Evolutionary conservation across 2,329 filamentous ascomycete genomes (phyloP).

Genomic region (Talaromyces sp.): DNA sequence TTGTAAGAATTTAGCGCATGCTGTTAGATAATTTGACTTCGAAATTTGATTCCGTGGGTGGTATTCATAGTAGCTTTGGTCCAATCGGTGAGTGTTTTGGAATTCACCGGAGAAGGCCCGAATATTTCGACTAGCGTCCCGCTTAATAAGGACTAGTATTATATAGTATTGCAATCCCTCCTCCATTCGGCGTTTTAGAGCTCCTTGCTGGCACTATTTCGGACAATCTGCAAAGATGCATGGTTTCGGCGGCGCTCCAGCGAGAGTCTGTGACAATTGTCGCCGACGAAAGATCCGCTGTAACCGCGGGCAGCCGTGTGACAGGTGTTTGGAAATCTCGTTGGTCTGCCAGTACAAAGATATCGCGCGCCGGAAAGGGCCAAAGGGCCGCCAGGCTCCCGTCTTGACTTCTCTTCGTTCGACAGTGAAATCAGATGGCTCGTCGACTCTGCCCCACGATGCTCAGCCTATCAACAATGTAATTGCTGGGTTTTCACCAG

Average conservation of each 20-base stretch:
- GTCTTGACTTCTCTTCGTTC: background rate
- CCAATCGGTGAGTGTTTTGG: background rate
- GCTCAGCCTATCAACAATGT: background rate
- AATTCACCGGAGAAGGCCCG: background rate
- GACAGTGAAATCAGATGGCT: background rate
- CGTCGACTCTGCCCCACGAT: background rate
- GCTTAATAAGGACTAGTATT: background rate
- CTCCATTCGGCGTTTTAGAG: background rate
- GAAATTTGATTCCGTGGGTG: background rate
- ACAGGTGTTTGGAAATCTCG: background rate
- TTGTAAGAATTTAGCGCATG: background rate
- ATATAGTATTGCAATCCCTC: background rate
- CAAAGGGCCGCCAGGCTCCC: background rate
- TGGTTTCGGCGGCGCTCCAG: background rate
- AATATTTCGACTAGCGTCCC: background rate
- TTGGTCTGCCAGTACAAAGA: constrained; percentile 8
- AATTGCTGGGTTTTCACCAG: background rate
- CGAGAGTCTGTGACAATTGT: constrained; percentile 10
- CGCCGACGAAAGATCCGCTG: constrained; percentile 11
- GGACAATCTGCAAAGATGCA: background rate
- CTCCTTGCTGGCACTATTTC: background rate
- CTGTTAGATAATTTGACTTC: background rate
- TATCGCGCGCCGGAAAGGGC: constrained; percentile 7
- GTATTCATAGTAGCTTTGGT: background rate
- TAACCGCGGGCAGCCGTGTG: constrained; percentile 3